Conservation (phyloP, 2,329 filamentous ascomycete genomes). For the Xylaria sp. region DNA sequence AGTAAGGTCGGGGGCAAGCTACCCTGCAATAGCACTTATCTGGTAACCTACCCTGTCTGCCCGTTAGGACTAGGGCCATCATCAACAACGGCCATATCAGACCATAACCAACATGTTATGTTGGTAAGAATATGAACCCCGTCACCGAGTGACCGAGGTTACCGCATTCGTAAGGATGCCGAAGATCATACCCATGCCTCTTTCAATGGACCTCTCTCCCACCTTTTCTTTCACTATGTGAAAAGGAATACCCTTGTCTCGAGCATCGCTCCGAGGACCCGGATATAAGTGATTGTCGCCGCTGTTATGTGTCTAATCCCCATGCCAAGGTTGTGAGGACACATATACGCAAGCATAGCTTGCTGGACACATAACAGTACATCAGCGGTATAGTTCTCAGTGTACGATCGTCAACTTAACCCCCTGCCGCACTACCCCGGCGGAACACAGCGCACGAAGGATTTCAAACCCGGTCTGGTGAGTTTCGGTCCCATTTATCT, state of each 20-base stretch:
- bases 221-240: constrained; percentile 3
- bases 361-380: not conserved
- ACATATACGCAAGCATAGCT: not conserved
- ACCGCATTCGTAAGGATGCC: constrained; percentile 17
- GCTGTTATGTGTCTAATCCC: not conserved
- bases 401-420: not conserved
- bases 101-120: constrained; percentile 12
- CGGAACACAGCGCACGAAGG: constrained; percentile 25
- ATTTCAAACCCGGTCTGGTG: constrained; percentile 22
- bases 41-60: not conserved
- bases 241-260: not conserved
- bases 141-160: constrained; percentile 30
- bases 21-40: not conserved
- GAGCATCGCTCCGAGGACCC: not conserved
- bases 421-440: constrained; percentile 21
- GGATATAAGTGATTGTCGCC: not conserved
- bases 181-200: constrained; percentile 17
- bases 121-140: constrained; percentile 23
- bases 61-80: constrained; percentile 4
- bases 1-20: constrained; percentile 3
- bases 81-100: constrained; percentile 21
- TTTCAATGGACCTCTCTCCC: constrained; percentile 12
- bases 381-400: not conserved
- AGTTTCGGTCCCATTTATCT: constrained; percentile 21
- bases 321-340: constrained; percentile 3